phyloP scores from a whole-genome alignment of 148 eudicot genomes.

The Oxyria digyna region DNA sequence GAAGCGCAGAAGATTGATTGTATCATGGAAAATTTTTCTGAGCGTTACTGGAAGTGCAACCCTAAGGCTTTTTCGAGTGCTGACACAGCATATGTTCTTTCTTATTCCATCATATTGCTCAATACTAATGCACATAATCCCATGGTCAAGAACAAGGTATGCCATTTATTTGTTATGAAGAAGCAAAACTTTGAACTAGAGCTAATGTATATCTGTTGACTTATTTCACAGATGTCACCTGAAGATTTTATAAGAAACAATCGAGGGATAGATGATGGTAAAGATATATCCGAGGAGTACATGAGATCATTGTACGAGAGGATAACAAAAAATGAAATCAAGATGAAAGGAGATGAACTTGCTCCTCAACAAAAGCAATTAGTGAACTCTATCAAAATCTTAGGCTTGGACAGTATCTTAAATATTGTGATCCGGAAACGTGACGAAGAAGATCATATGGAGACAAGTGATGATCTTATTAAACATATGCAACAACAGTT shows the following conservation, averaged over 20 bases:
- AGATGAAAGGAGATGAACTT: constrained; percentile 82
- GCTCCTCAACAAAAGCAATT: constrained; percentile 78
- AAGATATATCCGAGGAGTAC: constrained; percentile 88
- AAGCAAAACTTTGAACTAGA: neutral
- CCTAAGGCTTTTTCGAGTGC: constrained; percentile 90
- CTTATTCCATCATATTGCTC: constrained; percentile 96
- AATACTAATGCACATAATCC: constrained; percentile 99
- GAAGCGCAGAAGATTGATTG: constrained; percentile 98
- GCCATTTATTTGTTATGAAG: neutral
- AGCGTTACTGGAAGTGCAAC: constrained; percentile 96
- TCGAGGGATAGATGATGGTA: constrained; percentile 98
- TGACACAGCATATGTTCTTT: constrained; percentile 97
- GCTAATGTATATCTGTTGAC: neutral
- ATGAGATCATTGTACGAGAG: constrained; percentile 85
- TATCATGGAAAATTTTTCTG: constrained; percentile 97
- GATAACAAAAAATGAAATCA: constrained; percentile 86
- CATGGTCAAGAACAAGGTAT: constrained; percentile 92
- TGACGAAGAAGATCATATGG: constrained; percentile 69
- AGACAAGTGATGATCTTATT: constrained; percentile 80
- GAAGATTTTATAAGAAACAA: constrained; percentile 95
- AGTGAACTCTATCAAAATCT: constrained; percentile 60
- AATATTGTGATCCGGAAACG: constrained; percentile 86
- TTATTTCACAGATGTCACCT: constrained; percentile 69
- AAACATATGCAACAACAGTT: constrained; percentile 98
- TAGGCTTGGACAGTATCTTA: constrained; percentile 85